Conservation (phyloP, 2,329 filamentous ascomycete species). For the Aphanoascus verrucosus region DNA sequence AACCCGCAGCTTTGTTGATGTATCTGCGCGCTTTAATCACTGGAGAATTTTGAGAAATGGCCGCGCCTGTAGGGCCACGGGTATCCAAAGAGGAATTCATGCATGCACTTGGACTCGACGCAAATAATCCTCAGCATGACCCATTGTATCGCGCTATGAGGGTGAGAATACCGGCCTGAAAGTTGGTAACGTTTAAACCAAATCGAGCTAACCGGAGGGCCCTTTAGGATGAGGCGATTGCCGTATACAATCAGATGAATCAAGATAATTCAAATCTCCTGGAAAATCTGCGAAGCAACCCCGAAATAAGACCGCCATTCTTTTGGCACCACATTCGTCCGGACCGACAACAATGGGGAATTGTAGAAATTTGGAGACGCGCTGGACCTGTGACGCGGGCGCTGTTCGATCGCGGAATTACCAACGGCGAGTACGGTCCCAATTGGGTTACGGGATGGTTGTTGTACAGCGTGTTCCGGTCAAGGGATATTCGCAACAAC, state of each 20-base stretch:
- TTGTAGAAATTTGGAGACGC: slow-evolving; percentile 35
- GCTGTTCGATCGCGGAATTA: slow-evolving; percentile 33
- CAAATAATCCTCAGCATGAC: slow-evolving; percentile 35
- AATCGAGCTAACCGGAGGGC: background rate
- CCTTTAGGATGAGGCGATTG: slow-evolving; percentile 36
- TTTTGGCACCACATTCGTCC: slow-evolving; percentile 40
- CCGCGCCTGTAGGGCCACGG: slow-evolving; percentile 30
- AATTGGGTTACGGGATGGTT: slow-evolving; percentile 40
- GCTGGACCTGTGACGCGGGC: slow-evolving; percentile 30
- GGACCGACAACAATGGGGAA: slow-evolving; percentile 34
- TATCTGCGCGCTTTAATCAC: background rate
- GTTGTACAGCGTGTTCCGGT: slow-evolving; percentile 40
- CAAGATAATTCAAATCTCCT: slow-evolving; percentile 32
- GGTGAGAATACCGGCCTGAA: slow-evolving; percentile 23
- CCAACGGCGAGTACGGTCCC: slow-evolving; percentile 35
- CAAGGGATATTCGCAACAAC: slow-evolving; percentile 38
- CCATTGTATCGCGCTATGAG: slow-evolving; percentile 38
- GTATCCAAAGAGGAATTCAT: slow-evolving; percentile 40
- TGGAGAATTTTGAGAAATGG: slow-evolving; percentile 18
- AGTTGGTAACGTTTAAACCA: background rate
- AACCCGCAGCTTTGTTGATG: slow-evolving; percentile 1
- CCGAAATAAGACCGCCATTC: slow-evolving; percentile 31
- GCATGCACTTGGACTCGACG: slow-evolving; percentile 33
- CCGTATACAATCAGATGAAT: slow-evolving; percentile 35
- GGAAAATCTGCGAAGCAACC: slow-evolving; percentile 31